Conservation (phyloP, 306 rosid genomes). For the Trichosanthes cucumerina region DNA sequence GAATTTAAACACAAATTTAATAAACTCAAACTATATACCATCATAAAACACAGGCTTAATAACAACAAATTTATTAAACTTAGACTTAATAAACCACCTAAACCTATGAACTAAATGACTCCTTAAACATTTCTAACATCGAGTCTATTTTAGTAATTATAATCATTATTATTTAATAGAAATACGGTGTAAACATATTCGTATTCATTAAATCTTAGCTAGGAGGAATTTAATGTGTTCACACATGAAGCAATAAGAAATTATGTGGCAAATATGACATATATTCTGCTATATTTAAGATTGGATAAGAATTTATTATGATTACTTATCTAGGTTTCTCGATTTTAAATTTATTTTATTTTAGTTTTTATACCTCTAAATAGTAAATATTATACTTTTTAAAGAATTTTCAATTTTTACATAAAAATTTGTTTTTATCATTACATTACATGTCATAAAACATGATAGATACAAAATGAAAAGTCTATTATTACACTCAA, state of each 20-base stretch:
- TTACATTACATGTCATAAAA: too few species aligned
- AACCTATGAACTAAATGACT: too few species aligned
- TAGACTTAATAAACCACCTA: too few species aligned
- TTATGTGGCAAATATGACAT: not conserved
- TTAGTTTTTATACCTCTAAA: not conserved
- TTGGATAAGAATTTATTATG: not conserved
- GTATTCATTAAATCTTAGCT: not conserved
- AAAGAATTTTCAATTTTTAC: not conserved
- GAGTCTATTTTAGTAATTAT: too few species aligned
- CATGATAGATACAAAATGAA: too few species aligned
- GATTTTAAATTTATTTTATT: not conserved
- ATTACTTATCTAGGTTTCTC: not conserved
- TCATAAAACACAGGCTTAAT: too few species aligned
- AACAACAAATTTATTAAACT: too few species aligned
- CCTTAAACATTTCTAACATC: too few species aligned
- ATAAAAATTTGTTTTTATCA: too few species aligned
- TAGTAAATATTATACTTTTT: not conserved
- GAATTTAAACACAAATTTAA: too few species aligned
- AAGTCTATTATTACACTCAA: not conserved
- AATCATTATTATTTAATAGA: too few species aligned
- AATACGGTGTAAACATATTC: not conserved
- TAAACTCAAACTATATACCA: too few species aligned
- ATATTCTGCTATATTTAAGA: not conserved
- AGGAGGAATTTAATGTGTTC: not conserved
- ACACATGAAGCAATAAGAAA: not conserved